Evolutionary conservation across 441 rosid genomes (phyloP).

Genomic region (Populus hybrid): DNA sequence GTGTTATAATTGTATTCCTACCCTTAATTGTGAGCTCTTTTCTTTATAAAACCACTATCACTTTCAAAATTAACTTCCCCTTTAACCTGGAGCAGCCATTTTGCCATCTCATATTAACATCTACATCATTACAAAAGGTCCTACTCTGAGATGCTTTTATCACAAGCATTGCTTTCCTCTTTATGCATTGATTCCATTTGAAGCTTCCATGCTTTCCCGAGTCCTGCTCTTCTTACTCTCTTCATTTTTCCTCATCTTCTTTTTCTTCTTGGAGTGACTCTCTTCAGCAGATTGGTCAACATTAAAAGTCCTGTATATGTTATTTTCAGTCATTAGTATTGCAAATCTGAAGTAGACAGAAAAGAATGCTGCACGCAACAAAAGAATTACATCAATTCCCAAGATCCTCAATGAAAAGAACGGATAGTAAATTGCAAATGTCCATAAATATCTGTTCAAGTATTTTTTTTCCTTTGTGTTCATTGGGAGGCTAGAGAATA

Average conservation of each 20-base stretch:
- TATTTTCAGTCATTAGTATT: not conserved
- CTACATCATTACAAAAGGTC: not conserved
- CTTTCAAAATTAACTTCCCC: not conserved
- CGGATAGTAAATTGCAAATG: not conserved
- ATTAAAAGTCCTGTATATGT: conserved; percentile 28
- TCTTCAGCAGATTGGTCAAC: conserved; percentile 16
- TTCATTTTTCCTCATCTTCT: conserved; percentile 16
- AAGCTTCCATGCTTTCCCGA: conserved; percentile 14
- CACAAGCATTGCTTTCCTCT: not conserved
- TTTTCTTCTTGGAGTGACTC: conserved; percentile 26
- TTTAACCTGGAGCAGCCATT: not conserved
- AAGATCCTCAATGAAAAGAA: not conserved
- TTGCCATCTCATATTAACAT: not conserved
- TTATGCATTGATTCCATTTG: not conserved
- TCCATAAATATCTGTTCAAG: not conserved
- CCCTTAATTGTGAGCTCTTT: not conserved
- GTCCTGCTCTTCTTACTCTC: conserved; percentile 15
- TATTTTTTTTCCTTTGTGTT: no score
- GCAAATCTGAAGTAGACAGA: not conserved
- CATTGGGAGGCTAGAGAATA: not conserved
- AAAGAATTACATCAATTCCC: not conserved
- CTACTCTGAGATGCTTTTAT: not conserved
- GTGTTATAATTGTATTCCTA: not conserved
- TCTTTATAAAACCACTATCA: not conserved
- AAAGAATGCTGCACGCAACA: no score